A percentile compares a stretch with the other conserved stretches of the same genome.
phyloP scores from a whole-genome alignment of 1,139 yeast species.

The Geotrichum armillariae region DNA sequence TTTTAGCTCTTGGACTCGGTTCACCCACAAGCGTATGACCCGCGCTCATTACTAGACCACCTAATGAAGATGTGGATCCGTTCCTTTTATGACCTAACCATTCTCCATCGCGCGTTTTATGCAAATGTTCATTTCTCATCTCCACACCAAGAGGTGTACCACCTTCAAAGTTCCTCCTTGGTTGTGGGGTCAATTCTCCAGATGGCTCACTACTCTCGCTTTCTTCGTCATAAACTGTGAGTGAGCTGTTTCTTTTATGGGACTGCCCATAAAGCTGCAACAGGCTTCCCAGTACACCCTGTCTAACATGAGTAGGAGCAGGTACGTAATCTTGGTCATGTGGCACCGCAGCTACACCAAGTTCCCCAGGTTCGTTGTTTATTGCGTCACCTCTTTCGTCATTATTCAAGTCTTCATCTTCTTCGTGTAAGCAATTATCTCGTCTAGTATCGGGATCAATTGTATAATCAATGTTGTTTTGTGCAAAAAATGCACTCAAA shows the following conservation, averaged over 20 bases:
- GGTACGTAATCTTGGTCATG: constrained; percentile 52
- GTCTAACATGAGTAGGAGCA: constrained; percentile 72
- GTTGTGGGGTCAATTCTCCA: neutral
- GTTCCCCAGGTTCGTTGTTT: too few relatives aligned
- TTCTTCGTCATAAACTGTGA: neutral
- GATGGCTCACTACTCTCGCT: neutral
- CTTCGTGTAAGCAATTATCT: too few relatives aligned
- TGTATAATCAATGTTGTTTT: neutral
- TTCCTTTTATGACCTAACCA: neutral
- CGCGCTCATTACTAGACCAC: neutral
- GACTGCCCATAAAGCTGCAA: constrained; percentile 58
- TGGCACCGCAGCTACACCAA: constrained; percentile 6
- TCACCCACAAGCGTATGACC: neutral
- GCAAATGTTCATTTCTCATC: too few relatives aligned
- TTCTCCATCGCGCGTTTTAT: neutral
- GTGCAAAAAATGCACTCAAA: constrained; percentile 7
- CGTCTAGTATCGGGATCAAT: neutral
- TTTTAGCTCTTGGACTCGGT: neutral
- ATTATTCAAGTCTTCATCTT: too few relatives aligned
- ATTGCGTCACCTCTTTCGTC: too few relatives aligned
- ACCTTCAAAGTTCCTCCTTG: neutral
- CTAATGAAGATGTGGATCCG: neutral
- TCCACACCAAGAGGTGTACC: neutral
- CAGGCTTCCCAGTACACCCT: constrained; percentile 80
- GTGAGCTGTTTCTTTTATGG: neutral